Conservation (phyloP, 176 grass and related monocot genomes). For the Musa troglodytarum region DNA sequence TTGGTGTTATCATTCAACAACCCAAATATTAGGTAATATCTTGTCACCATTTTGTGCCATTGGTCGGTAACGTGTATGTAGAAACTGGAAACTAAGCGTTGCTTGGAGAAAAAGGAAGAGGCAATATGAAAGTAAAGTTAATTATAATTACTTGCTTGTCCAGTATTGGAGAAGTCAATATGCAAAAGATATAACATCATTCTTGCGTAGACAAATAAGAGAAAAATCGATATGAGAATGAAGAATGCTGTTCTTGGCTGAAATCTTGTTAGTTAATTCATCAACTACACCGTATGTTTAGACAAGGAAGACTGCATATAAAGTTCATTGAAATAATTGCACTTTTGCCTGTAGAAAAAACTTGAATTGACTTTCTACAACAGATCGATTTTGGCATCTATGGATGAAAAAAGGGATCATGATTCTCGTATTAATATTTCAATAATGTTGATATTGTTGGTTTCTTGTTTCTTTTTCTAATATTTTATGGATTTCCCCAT, state of each 20-base stretch:
- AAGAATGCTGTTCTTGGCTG: background rate
- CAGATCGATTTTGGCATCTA: too few species aligned
- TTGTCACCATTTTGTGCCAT: background rate
- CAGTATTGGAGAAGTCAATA: background rate
- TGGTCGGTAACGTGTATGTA: background rate
- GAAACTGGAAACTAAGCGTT: background rate
- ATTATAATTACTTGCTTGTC: background rate
- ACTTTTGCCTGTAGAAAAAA: background rate
- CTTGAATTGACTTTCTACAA: too few species aligned
- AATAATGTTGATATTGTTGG: too few species aligned
- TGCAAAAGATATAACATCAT: background rate
- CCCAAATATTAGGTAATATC: conserved; percentile 43
- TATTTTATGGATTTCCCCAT: too few species aligned
- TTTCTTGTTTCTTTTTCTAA: too few species aligned
- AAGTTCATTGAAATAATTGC: background rate
- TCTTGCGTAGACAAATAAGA: background rate
- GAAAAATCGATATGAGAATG: background rate
- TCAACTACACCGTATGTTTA: too few species aligned
- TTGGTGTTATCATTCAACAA: conserved; percentile 61
- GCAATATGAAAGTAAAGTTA: background rate
- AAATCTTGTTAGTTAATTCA: background rate
- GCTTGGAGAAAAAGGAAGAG: background rate
- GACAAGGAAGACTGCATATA: background rate
- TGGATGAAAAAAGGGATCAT: too few species aligned
- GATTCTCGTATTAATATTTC: too few species aligned